Percentiles rank a stretch among this genome's conserved stretches.
These are phyloP conservation scores for Microsporum canis DNA, from an alignment of 2,329 filamentous ascomycete species.

Conservation along the genomic window DNA sequence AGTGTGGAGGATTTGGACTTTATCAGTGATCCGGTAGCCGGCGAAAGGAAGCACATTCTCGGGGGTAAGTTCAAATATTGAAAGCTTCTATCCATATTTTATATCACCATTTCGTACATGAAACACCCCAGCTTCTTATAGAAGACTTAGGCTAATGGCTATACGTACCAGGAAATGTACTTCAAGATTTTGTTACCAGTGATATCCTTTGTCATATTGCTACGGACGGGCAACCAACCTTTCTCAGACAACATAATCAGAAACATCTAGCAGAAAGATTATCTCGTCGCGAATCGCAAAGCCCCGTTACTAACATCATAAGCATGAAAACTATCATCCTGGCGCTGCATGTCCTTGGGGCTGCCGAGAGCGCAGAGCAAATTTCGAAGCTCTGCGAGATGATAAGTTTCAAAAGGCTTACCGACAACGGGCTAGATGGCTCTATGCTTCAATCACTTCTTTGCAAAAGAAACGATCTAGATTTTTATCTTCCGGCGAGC, in stretches of 20 bases:
- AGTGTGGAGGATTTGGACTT: not conserved
- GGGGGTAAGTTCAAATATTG: not conserved
- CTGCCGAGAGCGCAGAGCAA: not conserved
- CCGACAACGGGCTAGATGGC: not conserved
- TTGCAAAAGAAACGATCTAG: not conserved
- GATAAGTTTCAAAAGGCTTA: not conserved
- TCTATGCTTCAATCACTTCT: slow-evolving; percentile 1
- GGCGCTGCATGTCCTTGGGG: not conserved
- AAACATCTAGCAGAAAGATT: not conserved
- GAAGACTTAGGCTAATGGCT: not conserved
- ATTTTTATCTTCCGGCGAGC: not conserved
- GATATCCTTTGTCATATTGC: not conserved
- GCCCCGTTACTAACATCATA: not conserved
- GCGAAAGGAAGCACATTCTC: not conserved
- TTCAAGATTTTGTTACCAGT: not conserved
- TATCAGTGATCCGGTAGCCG: not conserved
- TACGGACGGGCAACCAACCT: not conserved
- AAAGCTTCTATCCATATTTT: not conserved
- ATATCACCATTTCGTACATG: not conserved
- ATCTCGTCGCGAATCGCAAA: not conserved
- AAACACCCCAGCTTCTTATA: not conserved
- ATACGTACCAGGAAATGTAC: not conserved
- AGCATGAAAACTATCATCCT: slow-evolving; percentile 5
- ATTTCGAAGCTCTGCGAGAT: slow-evolving; percentile 6
- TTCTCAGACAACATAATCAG: not conserved